phyloP scores from a whole-genome alignment of 768 basidiomycete species.

The Boletus rubropictus region DNA sequence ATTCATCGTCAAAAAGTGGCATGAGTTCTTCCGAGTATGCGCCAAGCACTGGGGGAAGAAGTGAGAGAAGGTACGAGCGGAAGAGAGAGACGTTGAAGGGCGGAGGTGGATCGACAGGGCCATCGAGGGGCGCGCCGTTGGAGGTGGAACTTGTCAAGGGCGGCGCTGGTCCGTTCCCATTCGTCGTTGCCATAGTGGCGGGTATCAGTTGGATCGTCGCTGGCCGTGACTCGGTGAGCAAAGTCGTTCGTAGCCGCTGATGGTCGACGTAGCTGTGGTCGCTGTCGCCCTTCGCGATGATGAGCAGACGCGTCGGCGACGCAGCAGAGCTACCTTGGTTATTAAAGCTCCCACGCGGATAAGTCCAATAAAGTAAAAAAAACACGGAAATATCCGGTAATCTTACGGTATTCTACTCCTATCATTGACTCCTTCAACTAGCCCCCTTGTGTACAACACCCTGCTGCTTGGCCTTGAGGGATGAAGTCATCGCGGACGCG shows the following conservation, averaged over 20 bases:
- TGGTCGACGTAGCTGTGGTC: slow-evolving; percentile 9
- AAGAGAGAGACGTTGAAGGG: slow-evolving; percentile 67
- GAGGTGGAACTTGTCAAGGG: slow-evolving; percentile 27
- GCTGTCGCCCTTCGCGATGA: slow-evolving; percentile 21
- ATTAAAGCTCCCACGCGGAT: slow-evolving; percentile 19
- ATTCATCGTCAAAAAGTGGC: slow-evolving; percentile 64
- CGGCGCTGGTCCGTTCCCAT: slow-evolving; percentile 22
- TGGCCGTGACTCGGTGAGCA: slow-evolving; percentile 9
- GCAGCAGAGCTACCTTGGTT: neutral
- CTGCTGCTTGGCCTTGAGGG: too few species aligned
- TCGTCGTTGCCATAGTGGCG: slow-evolving; percentile 19
- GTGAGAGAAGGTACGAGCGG: slow-evolving; percentile 59
- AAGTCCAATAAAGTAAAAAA: slow-evolving; percentile 11
- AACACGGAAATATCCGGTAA: neutral
- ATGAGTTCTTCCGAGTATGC: slow-evolving; percentile 60
- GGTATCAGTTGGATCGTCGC: slow-evolving; percentile 7
- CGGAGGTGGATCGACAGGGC: slow-evolving; percentile 35
- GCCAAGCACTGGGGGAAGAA: slow-evolving; percentile 82
- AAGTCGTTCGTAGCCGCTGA: slow-evolving; percentile 1
- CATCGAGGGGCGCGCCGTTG: slow-evolving; percentile 25
- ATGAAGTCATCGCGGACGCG: too few species aligned
- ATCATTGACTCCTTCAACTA: too few species aligned
- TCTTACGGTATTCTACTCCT: too few species aligned
- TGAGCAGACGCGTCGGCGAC: slow-evolving; percentile 23
- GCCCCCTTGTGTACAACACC: too few species aligned